Percentiles rank a stretch among this genome's conserved stretches.
These are phyloP conservation scores for Nowakowskiella sp. DNA, from an alignment of 192 early-diverging fungal species.

Conservation along the genomic window DNA sequence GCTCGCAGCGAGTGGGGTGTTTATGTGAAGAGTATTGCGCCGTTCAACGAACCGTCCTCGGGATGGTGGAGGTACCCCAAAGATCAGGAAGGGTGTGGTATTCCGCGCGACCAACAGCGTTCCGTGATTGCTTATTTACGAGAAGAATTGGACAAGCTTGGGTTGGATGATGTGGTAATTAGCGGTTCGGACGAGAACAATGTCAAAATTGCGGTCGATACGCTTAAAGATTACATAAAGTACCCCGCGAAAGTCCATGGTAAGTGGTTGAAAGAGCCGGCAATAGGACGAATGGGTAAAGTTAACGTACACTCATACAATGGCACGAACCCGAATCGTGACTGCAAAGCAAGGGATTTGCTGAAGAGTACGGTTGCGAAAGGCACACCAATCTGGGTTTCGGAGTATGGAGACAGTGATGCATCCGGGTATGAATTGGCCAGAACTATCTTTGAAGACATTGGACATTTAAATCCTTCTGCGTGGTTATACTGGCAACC, in stretches of 20 bases:
- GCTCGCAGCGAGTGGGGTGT: conserved; percentile 9
- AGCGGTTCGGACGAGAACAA: conserved; percentile 13
- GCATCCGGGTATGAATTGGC: conserved; percentile 8
- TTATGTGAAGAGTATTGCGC: conserved; percentile 8
- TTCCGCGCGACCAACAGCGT: conserved; percentile 4
- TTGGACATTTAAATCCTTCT: conserved; percentile 6
- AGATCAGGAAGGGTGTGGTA: conserved; percentile 14
- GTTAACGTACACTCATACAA: conserved; percentile 18
- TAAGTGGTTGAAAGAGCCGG: neutral
- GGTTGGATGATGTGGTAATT: neutral
- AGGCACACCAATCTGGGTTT: conserved; percentile 2
- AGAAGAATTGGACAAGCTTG: neutral
- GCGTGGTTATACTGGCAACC: conserved; percentile 20
- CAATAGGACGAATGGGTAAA: conserved; percentile 1
- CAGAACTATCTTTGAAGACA: conserved; percentile 15
- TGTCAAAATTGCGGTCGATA: neutral
- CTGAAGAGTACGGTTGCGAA: neutral
- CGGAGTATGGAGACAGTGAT: conserved; percentile 19
- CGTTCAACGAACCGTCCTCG: conserved; percentile 17
- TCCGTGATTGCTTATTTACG: conserved; percentile 2
- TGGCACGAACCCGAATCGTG: conserved; percentile 1
- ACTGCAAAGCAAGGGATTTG: conserved; percentile 1
- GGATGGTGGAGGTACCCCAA: conserved; percentile 10
- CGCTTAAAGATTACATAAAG: neutral
- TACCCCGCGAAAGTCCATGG: neutral